These are phyloP conservation scores for Nidularia pulvinata DNA, from an alignment of 768 basidiomycete genomes.

Conservation along the genomic window DNA sequence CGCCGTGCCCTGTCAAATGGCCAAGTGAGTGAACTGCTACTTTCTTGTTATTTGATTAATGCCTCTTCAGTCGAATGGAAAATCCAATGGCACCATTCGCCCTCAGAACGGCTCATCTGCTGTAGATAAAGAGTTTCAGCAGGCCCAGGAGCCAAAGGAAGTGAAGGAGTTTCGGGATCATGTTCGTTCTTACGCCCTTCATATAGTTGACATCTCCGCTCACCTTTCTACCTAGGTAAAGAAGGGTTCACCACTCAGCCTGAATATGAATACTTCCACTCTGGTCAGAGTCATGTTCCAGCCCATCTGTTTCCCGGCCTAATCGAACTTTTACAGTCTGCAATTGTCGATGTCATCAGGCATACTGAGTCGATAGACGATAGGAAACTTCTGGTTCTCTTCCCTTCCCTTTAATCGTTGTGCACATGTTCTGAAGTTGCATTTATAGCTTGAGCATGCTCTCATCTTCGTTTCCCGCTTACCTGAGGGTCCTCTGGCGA, in stretches of 20 bases:
- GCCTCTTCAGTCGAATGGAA: not conserved
- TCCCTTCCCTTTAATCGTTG: not conserved
- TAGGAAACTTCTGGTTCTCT: conserved; percentile 71
- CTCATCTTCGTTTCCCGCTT: conserved; percentile 63
- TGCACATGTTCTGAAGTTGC: not conserved
- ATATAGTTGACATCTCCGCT: not conserved
- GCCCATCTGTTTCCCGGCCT: not conserved
- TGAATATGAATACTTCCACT: conserved; percentile 33
- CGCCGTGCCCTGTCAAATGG: not conserved
- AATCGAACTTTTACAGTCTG: conserved; percentile 37
- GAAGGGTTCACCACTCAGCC: conserved; percentile 34
- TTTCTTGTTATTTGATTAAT: too few species aligned
- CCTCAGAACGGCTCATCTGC: not conserved
- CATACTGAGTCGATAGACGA: conserved; percentile 72
- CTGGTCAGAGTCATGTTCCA: conserved; percentile 31
- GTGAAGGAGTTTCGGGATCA: conserved; percentile 42
- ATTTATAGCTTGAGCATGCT: conserved; percentile 65
- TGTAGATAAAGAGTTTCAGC: conserved; percentile 15
- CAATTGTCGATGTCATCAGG: conserved; percentile 58
- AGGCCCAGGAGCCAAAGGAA: conserved; percentile 21
- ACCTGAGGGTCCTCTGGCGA: conserved; percentile 40
- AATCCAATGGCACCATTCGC: not conserved
- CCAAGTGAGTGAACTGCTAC: not conserved
- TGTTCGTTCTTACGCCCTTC: conserved; percentile 17
- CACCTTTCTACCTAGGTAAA: conserved; percentile 33